phyloP scores from a whole-genome alignment of 192 early-diverging fungal species.

The Backusella sp. region DNA sequence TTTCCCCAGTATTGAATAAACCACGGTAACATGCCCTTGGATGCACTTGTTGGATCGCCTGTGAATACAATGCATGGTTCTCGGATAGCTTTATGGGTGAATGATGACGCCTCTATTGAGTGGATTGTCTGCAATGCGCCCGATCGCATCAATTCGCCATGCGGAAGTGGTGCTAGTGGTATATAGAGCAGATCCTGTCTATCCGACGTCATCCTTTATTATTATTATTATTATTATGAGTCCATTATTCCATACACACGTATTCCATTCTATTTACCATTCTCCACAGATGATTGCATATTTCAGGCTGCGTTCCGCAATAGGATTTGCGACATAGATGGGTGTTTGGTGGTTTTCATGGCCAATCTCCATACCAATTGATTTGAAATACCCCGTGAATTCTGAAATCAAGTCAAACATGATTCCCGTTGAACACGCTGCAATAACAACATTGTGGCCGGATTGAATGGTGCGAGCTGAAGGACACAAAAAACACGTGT shows the following conservation, averaged over 20 bases:
- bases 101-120: slow-evolving; percentile 39
- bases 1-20: slow-evolving; percentile 30
- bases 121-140: slow-evolving; percentile 36
- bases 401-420: slow-evolving; percentile 74
- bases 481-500: background rate
- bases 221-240: background rate
- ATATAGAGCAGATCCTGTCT: slow-evolving; percentile 68
- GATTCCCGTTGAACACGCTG: slow-evolving; percentile 65
- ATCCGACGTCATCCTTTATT: slow-evolving; percentile 55
- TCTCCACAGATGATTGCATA: slow-evolving; percentile 84
- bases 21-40: slow-evolving; percentile 25
- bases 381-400: slow-evolving; percentile 52
- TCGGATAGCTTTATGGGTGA: slow-evolving; percentile 36
- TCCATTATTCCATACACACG: slow-evolving; percentile 50
- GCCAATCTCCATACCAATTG: slow-evolving; percentile 51
- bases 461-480: slow-evolving; percentile 35
- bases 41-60: slow-evolving; percentile 28
- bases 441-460: slow-evolving; percentile 68
- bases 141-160: slow-evolving; percentile 48
- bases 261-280: slow-evolving; percentile 52
- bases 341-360: slow-evolving; percentile 46
- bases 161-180: slow-evolving; percentile 55
- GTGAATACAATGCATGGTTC: slow-evolving; percentile 67
- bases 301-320: slow-evolving; percentile 74
- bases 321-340: slow-evolving; percentile 70